phyloP scores from a whole-genome alignment of 1,284 basidiomycete genomes.

The Ceratobasidium papillatum region DNA sequence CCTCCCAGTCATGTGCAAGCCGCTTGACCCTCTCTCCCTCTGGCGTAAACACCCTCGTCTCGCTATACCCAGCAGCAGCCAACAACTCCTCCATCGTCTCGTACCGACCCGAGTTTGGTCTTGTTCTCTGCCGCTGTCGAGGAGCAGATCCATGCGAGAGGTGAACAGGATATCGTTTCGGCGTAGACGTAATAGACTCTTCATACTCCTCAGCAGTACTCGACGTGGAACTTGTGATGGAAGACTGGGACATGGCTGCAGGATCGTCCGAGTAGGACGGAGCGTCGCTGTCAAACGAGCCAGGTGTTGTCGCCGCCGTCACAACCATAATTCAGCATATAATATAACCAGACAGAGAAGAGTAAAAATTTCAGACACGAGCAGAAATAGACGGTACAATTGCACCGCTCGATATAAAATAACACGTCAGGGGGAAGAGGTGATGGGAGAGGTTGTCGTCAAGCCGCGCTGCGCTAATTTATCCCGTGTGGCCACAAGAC shows the following conservation, averaged over 20 bases:
- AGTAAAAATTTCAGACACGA: neutral
- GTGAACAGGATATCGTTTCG: conserved; percentile 12
- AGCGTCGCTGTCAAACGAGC: conserved; percentile 3
- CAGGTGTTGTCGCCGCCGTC: neutral
- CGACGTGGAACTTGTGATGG: neutral
- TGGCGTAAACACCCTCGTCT: conserved; percentile 86
- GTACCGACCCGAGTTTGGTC: conserved; percentile 71
- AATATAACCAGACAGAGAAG: neutral
- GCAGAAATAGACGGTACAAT: neutral
- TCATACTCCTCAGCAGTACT: neutral
- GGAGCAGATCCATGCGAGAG: conserved; percentile 52
- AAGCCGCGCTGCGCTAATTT: conserved; percentile 4
- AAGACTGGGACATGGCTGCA: conserved; percentile 8
- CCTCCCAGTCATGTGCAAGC: conserved; percentile 41
- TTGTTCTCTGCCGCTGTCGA: conserved; percentile 59
- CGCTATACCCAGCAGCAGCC: conserved; percentile 86
- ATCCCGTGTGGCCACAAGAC: neutral
- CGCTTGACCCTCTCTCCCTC: conserved; percentile 66
- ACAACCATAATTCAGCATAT: neutral
- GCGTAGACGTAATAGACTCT: neutral
- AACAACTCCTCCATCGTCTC: conserved; percentile 84
- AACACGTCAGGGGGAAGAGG: neutral
- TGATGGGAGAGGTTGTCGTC: neutral
- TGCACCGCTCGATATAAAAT: neutral
- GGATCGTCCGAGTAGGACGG: neutral